Conservation (phyloP, 73 alveolate species). For the Vitrella brassicaformis region DNA sequence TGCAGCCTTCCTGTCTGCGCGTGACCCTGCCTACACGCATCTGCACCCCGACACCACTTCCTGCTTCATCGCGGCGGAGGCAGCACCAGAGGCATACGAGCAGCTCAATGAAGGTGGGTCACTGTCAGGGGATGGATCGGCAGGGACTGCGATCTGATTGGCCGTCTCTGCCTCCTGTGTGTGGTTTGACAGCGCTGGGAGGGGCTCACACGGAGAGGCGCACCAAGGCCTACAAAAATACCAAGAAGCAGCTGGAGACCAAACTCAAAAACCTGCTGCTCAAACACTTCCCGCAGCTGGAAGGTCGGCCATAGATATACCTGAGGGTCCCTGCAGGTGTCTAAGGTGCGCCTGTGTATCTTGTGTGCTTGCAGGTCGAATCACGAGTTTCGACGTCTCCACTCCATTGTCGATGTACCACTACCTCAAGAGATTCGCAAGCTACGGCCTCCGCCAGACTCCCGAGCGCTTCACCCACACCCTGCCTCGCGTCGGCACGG, state of each 20-base stretch:
- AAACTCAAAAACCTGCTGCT: not conserved
- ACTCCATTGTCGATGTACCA: conserved; percentile 6
- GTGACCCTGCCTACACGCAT: conserved; percentile 7
- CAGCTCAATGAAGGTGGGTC: no score
- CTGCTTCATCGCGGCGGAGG: conserved; percentile 1
- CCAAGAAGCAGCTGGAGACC: conserved; percentile 22
- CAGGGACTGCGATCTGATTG: no score
- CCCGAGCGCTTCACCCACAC: conserved; percentile 8
- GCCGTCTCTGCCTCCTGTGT: no score
- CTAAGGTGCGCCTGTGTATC: no score
- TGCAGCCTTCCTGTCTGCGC: no score
- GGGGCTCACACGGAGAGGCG: conserved; percentile 7
- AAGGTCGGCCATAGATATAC: no score
- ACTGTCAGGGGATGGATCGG: no score
- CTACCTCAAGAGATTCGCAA: conserved; percentile 15
- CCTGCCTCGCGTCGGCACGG: conserved; percentile 8
- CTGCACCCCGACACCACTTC: conserved; percentile 19
- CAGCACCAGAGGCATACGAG: conserved; percentile 8
- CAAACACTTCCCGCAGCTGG: no score
- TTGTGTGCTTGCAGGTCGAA: conserved; percentile 1
- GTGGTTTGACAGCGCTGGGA: conserved; percentile 5
- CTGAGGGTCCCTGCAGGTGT: no score
- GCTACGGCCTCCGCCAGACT: conserved; percentile 11
- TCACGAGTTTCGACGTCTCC: conserved; percentile 4
- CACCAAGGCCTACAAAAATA: conserved; percentile 2